phyloP scores from a whole-genome alignment of 2,329 filamentous ascomycete genomes.

The Pezicula neosporulosa region DNA sequence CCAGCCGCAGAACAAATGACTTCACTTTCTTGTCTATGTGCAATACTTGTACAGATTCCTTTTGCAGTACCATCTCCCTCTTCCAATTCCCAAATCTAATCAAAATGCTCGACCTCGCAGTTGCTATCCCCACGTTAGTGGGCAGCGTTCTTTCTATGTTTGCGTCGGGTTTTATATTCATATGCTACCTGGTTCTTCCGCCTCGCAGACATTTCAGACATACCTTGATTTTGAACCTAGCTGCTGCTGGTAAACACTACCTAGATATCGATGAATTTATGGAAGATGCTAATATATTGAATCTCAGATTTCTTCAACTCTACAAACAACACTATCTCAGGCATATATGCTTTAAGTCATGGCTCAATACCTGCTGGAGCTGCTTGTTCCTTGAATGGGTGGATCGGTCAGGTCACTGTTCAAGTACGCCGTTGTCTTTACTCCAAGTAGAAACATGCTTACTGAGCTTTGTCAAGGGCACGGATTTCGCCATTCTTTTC shows the following conservation, averaged over 20 bases:
- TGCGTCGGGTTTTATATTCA: slow-evolving; percentile 13
- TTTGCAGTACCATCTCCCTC: background rate
- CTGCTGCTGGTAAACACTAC: slow-evolving; percentile 11
- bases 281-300: background rate
- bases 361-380: slow-evolving; percentile 18
- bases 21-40: too few species aligned
- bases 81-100: too few species aligned
- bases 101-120: slow-evolving; percentile 13
- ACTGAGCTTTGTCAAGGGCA: slow-evolving; percentile 17
- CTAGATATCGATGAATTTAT: too few species aligned
- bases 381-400: slow-evolving; percentile 39
- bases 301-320: slow-evolving; percentile 9
- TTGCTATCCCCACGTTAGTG: slow-evolving; percentile 15
- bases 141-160: slow-evolving; percentile 15
- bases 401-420: slow-evolving; percentile 41
- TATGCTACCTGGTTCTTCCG: slow-evolving; percentile 15
- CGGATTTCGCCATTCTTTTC: slow-evolving; percentile 39
- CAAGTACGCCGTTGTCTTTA: slow-evolving; percentile 22
- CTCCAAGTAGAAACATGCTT: background rate
- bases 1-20: too few species aligned
- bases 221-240: slow-evolving; percentile 17
- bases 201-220: slow-evolving; percentile 18
- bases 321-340: slow-evolving; percentile 12
- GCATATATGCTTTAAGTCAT: slow-evolving; percentile 9
- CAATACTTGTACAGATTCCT: too few species aligned